Evolutionary conservation across 495 filamentous ascomycete genomes (phyloP), one percentile per base, ranked within the genome.

Genomic region (Bacidia gigantensis): DNA sequence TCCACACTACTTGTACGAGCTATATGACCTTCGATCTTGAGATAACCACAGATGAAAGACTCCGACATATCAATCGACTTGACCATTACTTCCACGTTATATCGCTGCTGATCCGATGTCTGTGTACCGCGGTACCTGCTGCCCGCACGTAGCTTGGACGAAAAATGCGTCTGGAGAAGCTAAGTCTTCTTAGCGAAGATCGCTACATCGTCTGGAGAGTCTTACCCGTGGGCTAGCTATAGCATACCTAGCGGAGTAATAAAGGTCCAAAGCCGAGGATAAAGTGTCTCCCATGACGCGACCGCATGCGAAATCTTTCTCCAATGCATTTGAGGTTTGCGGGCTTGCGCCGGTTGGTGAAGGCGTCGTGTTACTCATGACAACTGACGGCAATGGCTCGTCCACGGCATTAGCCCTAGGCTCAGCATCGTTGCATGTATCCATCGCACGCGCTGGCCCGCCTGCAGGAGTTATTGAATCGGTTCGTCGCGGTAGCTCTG

Each of bases 11-110:
- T 29, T 25, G 20, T 46, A 42, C 38, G 14, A 39, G 35, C n/a
- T 10, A 35, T 72, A 77, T 47, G 58, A 90, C 92, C 92, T 86
- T 97, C 84, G 48, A 99, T 99, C 56, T 84, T 84, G 49, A 99
- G 77, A 67, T 95, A 97, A 26, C 93, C 93, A 62, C 90, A 96
- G 11, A 99, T 74, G 57, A 90, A 95, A 11, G 93, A 97, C 64
- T 97, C 87, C 32, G 79, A 72, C 78, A 97, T 84, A 64, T 97
- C 89, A 49, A 99, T 87, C 65, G 94, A 82, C 66, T 96, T 96
- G 60, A 99, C 86, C 62, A 96, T 89, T 41, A 99, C 93, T 56
- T 95, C 84, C 5, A 99, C 93, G 52, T 90, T 86, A 65, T 99
- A 99, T 3, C 82, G 75, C 58, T 93, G 88, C 40, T 80, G 78